Evolutionary conservation across 108 stramenopile genomes (phyloP).

Genomic region (Chaetoceros tenuissimus): DNA sequence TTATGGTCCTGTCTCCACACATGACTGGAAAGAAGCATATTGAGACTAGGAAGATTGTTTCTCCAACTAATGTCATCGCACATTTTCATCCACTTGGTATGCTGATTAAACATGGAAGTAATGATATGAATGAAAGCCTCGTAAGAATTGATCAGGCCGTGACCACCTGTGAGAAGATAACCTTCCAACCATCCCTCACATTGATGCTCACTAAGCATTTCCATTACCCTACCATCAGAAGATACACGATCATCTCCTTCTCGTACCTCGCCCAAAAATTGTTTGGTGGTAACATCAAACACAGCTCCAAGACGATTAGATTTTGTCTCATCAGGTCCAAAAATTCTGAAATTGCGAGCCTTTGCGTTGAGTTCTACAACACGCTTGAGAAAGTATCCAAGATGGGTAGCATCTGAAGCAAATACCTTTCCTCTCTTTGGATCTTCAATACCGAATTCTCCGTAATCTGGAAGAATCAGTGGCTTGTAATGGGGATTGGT

Average conservation of each 20-base stretch:
- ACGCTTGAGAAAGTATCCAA: slow-evolving; percentile 12
- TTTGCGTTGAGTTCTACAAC: slow-evolving; percentile 8
- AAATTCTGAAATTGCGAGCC: slow-evolving; percentile 18
- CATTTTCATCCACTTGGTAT: slow-evolving; percentile 20
- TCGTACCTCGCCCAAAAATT: slow-evolving; percentile 11
- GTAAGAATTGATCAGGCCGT: slow-evolving; percentile 17
- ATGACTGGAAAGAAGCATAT: slow-evolving; percentile 11
- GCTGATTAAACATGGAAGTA: slow-evolving; percentile 18
- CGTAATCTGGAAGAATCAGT: slow-evolving; percentile 11
- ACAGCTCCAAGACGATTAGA: slow-evolving; percentile 18
- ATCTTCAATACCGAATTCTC: slow-evolving; percentile 11
- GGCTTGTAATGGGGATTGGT: slow-evolving; percentile 16
- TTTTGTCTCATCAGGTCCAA: slow-evolving; percentile 17
- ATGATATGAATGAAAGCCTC: slow-evolving; percentile 21
- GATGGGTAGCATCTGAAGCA: slow-evolving; percentile 10
- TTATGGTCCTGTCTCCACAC: slow-evolving; percentile 22
- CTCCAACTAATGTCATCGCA: slow-evolving; percentile 14
- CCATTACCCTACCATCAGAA: slow-evolving; percentile 16
- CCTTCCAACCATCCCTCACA: slow-evolving; percentile 24
- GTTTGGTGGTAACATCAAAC: slow-evolving; percentile 17
- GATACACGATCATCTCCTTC: slow-evolving; percentile 7
- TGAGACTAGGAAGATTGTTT: slow-evolving; percentile 9
- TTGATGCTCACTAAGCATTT: slow-evolving; percentile 22
- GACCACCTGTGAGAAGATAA: slow-evolving; percentile 17
- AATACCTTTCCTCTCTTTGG: slow-evolving; percentile 7